phyloP scores from a whole-genome alignment of 768 basidiomycete species.

The Xerocomellus intermedius region DNA sequence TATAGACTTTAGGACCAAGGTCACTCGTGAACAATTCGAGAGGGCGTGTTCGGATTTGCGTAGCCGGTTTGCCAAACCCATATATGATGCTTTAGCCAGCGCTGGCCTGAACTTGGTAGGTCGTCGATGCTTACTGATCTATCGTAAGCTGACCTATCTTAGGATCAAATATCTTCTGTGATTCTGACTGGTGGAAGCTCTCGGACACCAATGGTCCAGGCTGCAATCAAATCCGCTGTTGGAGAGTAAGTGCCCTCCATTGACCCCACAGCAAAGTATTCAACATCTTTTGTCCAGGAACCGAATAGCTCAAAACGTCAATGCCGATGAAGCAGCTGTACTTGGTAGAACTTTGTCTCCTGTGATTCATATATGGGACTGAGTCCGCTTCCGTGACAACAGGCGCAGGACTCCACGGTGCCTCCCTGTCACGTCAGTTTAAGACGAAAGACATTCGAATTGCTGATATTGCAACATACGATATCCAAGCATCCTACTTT shows the following conservation, averaged over 20 bases:
- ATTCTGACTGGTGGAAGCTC: conserved; percentile 92
- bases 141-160: neutral
- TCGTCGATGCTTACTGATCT: neutral
- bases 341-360: conserved; percentile 48
- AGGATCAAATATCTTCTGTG: conserved; percentile 82
- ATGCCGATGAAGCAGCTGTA: conserved; percentile 95
- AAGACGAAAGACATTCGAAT: conserved; percentile 94
- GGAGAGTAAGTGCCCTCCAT: conserved; percentile 57
- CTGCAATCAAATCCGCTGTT: conserved; percentile 72
- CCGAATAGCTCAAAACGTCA: conserved; percentile 92
- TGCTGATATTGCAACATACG: conserved; percentile 66
- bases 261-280: neutral
- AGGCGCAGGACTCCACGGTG: conserved; percentile 90
- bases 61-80: conserved; percentile 62
- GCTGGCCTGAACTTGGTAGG: conserved; percentile 68
- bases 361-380: conserved; percentile 1
- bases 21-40: conserved; percentile 82
- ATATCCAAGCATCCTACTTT: conserved; percentile 77
- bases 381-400: neutral
- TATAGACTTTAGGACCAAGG: conserved; percentile 80
- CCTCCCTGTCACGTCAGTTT: conserved; percentile 84
- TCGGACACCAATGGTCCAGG: conserved; percentile 88
- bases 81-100: conserved; percentile 65
- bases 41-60: conserved; percentile 64
- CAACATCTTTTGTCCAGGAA: conserved; percentile 40